Conservation (phyloP, 257 asterid species). For the Leptodermis oblonga region DNA sequence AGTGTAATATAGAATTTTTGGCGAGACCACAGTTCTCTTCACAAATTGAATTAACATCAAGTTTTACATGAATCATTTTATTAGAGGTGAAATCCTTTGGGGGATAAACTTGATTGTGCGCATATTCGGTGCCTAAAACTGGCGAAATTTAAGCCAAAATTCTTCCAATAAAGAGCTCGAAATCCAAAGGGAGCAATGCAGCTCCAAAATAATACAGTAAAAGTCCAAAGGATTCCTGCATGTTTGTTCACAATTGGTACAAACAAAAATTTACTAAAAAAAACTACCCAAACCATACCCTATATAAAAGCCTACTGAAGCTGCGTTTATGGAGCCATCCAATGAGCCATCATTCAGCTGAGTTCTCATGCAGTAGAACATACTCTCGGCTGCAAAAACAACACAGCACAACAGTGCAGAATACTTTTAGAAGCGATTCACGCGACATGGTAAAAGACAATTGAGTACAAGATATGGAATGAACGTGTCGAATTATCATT, state of each 20-base stretch:
- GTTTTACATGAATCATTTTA: too few species aligned
- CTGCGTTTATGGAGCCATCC: neutral
- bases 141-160: too few species aligned
- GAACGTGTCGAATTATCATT: too few species aligned
- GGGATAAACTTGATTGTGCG: too few species aligned
- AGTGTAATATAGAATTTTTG: too few species aligned
- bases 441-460: too few species aligned
- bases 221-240: neutral
- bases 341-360: conserved; percentile 40
- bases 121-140: too few species aligned
- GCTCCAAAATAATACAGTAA: neutral
- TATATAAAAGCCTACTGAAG: neutral
- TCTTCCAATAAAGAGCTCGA: neutral
- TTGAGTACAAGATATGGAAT: neutral
- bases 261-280: neutral
- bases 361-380: conserved; percentile 84
- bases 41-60: too few species aligned
- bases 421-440: neutral
- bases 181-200: neutral
- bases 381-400: conserved; percentile 81
- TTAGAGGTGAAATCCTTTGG: too few species aligned
- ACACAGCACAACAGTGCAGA: neutral
- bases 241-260: neutral
- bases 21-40: too few species aligned
- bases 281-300: neutral